Percentiles rank a stretch among this genome's conserved stretches.
These are phyloP conservation scores for Candida jianshihensis DNA, from an alignment of 805 yeast genomes.

Conservation along the genomic window DNA sequence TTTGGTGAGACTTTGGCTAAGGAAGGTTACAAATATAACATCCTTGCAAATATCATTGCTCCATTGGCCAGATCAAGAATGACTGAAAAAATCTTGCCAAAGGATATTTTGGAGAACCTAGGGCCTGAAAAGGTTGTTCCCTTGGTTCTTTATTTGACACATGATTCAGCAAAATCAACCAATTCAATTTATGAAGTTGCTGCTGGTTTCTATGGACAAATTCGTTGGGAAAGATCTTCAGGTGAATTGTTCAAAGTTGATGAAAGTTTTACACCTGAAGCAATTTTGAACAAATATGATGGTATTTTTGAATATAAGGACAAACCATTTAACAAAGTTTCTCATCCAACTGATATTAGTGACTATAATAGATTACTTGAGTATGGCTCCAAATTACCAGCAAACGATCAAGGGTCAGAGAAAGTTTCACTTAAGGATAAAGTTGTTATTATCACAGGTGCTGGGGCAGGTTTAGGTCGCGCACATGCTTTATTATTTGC, in stretches of 20 bases:
- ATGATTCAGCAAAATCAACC: constrained; percentile 52
- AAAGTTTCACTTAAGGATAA: constrained; percentile 64
- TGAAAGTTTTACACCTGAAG: constrained; percentile 73
- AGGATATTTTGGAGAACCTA: constrained; percentile 71
- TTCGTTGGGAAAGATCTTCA: constrained; percentile 90
- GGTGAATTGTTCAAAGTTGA: constrained; percentile 83
- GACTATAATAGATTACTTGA: constrained; percentile 61
- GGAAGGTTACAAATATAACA: constrained; percentile 84
- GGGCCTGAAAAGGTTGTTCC: constrained; percentile 92
- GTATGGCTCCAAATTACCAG: constrained; percentile 41
- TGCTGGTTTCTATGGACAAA: constrained; percentile 87
- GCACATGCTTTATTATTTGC: constrained; percentile 84
- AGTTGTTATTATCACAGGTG: constrained; percentile 91
- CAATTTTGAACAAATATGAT: constrained; percentile 60
- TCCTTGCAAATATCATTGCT: constrained; percentile 80
- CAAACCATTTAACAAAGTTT: constrained; percentile 44
- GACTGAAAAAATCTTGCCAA: constrained; percentile 89
- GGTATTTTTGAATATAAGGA: constrained; percentile 59
- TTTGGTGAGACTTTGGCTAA: constrained; percentile 91
- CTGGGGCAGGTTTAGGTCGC: constrained; percentile 91
- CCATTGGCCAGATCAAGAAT: constrained; percentile 94
- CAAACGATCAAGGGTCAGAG: constrained; percentile 51
- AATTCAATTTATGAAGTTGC: constrained; percentile 88
- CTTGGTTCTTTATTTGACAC: constrained; percentile 72
- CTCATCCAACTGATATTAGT: constrained; percentile 66